Evolutionary conservation across 257 asterid species (phyloP).

Genomic region (Capsicum pubescens): DNA sequence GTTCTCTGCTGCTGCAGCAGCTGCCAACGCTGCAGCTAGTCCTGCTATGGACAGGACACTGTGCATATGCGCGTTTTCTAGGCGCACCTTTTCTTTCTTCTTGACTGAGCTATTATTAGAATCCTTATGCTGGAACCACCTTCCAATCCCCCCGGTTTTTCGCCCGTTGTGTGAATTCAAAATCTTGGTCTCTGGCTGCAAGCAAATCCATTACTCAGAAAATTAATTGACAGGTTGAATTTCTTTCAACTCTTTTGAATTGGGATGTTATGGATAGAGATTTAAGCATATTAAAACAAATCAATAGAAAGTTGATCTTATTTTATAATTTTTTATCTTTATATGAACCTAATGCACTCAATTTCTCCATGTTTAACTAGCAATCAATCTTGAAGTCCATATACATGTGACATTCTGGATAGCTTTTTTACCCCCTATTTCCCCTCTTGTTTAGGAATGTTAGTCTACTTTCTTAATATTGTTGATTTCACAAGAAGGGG

Average conservation of each 20-base stretch:
- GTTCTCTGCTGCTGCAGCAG: slow-evolving; percentile 58
- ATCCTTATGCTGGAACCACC: slow-evolving; percentile 70
- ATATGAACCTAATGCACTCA: not conserved
- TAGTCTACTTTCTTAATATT: not conserved
- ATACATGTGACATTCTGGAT: not conserved
- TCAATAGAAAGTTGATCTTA: not conserved
- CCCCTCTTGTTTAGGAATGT: not conserved
- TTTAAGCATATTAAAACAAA: not conserved
- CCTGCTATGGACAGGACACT: slow-evolving; percentile 76
- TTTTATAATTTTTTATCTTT: not conserved
- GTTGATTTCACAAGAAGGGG: not conserved
- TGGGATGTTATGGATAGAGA: not conserved
- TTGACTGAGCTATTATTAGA: slow-evolving; percentile 37
- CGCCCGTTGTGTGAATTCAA: slow-evolving; percentile 41
- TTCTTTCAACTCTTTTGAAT: not conserved
- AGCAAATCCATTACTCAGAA: not conserved
- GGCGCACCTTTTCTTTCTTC: slow-evolving; percentile 78
- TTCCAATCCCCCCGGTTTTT: slow-evolving; percentile 54
- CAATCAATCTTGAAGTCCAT: not conserved
- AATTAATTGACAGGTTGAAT: not conserved
- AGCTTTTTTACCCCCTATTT: not conserved
- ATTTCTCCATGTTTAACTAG: not conserved
- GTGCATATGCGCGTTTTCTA: slow-evolving; percentile 72
- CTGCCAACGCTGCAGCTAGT: slow-evolving; percentile 80
- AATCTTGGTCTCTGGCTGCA: slow-evolving; percentile 45